Conservation (phyloP, 176 grass and related monocot genomes). For the Bonia amplexicaulis region DNA sequence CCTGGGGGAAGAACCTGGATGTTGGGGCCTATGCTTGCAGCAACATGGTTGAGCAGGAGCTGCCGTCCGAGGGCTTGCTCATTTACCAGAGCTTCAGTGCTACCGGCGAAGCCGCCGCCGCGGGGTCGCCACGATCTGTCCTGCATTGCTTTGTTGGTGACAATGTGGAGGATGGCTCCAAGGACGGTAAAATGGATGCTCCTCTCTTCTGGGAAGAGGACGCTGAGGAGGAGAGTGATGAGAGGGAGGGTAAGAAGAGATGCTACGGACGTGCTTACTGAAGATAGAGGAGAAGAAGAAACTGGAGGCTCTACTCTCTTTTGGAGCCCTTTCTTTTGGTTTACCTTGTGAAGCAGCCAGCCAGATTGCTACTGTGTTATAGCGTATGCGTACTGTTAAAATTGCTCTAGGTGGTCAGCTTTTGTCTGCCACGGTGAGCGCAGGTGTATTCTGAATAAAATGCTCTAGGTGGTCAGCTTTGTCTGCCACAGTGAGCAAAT, state of each 20-base stretch:
- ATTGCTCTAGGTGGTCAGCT: slow-evolving; percentile 26
- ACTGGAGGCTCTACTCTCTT: background rate
- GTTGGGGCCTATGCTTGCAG: slow-evolving; percentile 28
- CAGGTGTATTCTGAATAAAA: background rate
- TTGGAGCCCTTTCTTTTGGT: background rate
- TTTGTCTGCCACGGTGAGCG: slow-evolving; percentile 29
- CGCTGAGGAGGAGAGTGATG: background rate
- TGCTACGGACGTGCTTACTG: background rate
- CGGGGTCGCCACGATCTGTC: slow-evolving; percentile 17
- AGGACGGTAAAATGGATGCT: background rate
- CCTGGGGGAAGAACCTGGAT: slow-evolving; percentile 32
- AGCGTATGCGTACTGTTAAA: background rate
- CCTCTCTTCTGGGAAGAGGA: slow-evolving; percentile 6
- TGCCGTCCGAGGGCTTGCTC: slow-evolving; percentile 29
- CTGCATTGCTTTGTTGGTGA: slow-evolving; percentile 13
- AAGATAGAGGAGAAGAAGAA: background rate
- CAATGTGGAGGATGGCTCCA: background rate
- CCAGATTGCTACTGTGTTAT: background rate
- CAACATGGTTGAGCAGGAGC: slow-evolving; percentile 41
- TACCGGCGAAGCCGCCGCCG: background rate
- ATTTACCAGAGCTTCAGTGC: slow-evolving; percentile 49
- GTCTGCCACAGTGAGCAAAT: slow-evolving; percentile 25
- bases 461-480: slow-evolving; percentile 25
- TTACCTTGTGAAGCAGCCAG: slow-evolving; percentile 33
- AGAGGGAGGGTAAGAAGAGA: background rate